Percentiles rank a stretch among this genome's conserved stretches.
These are phyloP conservation scores for Eucalyptus paniculata DNA, from an alignment of 345 rosid species.

Conservation along the genomic window DNA sequence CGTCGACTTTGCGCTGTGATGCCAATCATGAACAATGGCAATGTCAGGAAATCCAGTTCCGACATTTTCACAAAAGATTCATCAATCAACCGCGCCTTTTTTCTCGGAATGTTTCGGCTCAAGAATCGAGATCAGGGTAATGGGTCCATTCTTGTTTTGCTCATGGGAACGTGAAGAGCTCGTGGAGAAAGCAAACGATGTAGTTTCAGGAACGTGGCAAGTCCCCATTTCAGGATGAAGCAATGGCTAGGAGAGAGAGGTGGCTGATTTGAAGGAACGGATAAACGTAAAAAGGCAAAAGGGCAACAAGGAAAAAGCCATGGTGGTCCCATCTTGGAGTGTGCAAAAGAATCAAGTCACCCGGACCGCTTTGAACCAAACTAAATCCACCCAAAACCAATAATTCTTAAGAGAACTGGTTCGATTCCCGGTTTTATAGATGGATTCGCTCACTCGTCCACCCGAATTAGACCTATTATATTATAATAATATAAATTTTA, in stretches of 20 bases:
- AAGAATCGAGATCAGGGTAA: neutral
- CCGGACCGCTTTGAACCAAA: rapidly evolving
- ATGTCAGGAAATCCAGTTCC: neutral
- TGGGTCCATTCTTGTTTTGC: neutral
- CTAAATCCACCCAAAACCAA: rapidly evolving
- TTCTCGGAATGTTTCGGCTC: neutral
- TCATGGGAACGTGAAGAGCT: neutral
- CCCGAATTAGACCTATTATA: rapidly evolving
- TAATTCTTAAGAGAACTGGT: too few relatives aligned
- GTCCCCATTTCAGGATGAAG: neutral
- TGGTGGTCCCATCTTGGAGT: neutral
- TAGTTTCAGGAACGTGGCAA: neutral
- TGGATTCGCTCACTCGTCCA: rapidly evolving
- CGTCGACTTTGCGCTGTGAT: neutral
- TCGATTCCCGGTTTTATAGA: rapidly evolving
- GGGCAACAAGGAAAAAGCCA: neutral
- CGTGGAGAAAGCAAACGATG: neutral
- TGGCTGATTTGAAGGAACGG: neutral
- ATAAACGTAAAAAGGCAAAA: neutral
- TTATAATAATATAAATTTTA: too few relatives aligned
- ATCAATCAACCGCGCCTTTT: neutral
- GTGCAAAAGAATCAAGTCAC: rapidly evolving
- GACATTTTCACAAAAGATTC: neutral
- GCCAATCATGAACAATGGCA: neutral
- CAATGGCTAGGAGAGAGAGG: neutral